These are phyloP conservation scores for Melocanna baccifera DNA, from an alignment of 176 grass and related monocot genomes.

Conservation along the genomic window DNA sequence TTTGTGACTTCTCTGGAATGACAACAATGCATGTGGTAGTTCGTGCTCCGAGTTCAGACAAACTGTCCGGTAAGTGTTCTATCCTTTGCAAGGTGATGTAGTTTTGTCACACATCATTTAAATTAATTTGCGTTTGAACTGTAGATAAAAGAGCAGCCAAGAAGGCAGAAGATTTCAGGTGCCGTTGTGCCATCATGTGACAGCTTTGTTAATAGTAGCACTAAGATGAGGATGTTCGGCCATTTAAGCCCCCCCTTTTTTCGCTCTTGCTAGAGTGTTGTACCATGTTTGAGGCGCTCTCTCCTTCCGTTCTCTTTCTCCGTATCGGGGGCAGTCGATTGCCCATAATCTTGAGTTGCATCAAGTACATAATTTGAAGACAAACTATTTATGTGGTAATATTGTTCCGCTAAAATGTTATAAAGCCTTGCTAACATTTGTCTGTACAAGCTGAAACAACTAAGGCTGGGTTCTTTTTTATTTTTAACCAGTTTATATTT, in stretches of 20 bases:
- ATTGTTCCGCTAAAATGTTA: too few species aligned
- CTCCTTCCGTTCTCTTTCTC: background rate
- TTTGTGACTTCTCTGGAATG: constrained; percentile 58
- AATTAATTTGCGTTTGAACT: constrained; percentile 23
- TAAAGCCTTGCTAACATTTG: too few species aligned
- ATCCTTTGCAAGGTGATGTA: background rate
- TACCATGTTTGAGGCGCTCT: constrained; percentile 32
- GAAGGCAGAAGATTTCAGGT: constrained; percentile 48
- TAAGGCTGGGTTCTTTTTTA: too few species aligned
- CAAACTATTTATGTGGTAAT: too few species aligned
- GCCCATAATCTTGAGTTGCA: constrained; percentile 13
- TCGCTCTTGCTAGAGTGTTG: constrained; percentile 28
- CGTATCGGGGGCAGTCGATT: background rate
- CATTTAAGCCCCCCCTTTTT: constrained; percentile 20
- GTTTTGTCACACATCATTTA: background rate
- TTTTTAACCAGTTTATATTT: too few species aligned
- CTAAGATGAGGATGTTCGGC: constrained; percentile 25
- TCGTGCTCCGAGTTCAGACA: constrained; percentile 40
- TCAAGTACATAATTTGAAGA: constrained; percentile 22
- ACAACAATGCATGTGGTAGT: constrained; percentile 68
- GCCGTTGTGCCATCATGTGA: constrained; percentile 62
- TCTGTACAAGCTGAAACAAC: too few species aligned
- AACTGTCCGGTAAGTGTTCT: constrained; percentile 41
- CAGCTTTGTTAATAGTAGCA: constrained; percentile 31
- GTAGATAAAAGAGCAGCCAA: constrained; percentile 50